These are phyloP conservation scores for Didymella exigua DNA, from an alignment of 2,329 filamentous ascomycete species.

Conservation along the genomic window DNA sequence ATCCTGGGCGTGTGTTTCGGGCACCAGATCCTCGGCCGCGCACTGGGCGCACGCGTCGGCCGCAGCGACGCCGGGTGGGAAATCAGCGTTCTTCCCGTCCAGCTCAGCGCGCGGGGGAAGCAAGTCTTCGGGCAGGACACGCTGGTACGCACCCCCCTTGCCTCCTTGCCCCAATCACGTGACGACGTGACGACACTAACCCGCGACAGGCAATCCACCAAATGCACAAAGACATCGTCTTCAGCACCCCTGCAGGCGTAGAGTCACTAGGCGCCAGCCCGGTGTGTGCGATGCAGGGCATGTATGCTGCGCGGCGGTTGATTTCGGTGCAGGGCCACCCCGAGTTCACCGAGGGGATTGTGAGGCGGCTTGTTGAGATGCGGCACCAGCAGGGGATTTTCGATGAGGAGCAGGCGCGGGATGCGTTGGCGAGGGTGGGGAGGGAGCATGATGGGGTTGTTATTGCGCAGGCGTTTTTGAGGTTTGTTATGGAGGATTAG, in stretches of 20 bases:
- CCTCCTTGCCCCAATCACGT: too few relatives aligned
- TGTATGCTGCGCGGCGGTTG: conserved; percentile 70
- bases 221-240: conserved; percentile 83
- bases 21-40: conserved; percentile 81
- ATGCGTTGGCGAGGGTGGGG: conserved; percentile 69
- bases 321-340: conserved; percentile 87
- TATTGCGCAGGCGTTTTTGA: conserved; percentile 75
- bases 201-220: conserved; percentile 81
- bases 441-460: conserved; percentile 79
- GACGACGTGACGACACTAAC: too few relatives aligned
- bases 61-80: conserved; percentile 78
- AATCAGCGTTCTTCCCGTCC: conserved; percentile 72
- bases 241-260: conserved; percentile 65
- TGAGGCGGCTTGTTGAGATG: conserved; percentile 68
- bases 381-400: conserved; percentile 73
- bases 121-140: conserved; percentile 72
- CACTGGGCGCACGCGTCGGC: conserved; percentile 70
- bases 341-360: conserved; percentile 76
- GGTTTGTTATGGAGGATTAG: conserved; percentile 69
- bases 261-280: conserved; percentile 68
- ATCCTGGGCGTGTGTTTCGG: conserved; percentile 87
- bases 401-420: conserved; percentile 68
- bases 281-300: conserved; percentile 76
- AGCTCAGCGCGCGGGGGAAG: conserved; percentile 72
- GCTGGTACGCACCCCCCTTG: too few relatives aligned